Base-by-base conservation (phyloP, 192 early-diverging fungal species). In the Allomyces arbusculus region DNA sequence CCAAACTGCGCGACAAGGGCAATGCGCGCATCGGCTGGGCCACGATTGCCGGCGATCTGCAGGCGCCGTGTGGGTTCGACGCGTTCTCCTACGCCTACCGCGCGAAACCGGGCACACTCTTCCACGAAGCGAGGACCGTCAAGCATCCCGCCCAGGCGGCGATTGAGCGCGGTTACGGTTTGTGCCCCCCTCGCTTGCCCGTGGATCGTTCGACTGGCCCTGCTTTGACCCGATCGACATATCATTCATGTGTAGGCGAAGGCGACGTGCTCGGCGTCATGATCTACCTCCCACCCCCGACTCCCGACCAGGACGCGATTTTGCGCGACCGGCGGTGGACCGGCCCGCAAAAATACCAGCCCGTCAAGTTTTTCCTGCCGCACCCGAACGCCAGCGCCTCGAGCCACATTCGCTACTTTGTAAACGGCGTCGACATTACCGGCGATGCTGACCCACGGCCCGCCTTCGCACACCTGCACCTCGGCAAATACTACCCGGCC, bases 21-120 rank as follows among this genome's bases (percentile, higher is more conserved):
- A 81, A 86, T 69, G 72, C 73, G 66, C 79, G 87, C 11, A 80
- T 90, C 24, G 88, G 88, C 5, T 90, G 83, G 83, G 82, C 83
- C 19, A 85, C 87, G 74, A 90, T 90, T 67, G 82, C 79, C 24
- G 88, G 86, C 10, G 84, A 87, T 65, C 73, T 88, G 22, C 85
- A 90, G 61, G 88, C 82, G 8, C 85, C 86, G 22, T 88, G 86
- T 55, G 88, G 88, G 0, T 84, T 77, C 64, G 88, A 90, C 67
- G 73, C 76, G 64, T 90, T 87, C 64, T 80, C 80, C 50, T 90
- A 88, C 68, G 81, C 80, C 61, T 80, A 79, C 70, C 80, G 88
- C 58, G 80, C 79, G 63, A 72, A 74, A 43, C 86, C 88, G 16
- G 80, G 79, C 25, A 84, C 86, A 0, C 76, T 85, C 9, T 90